phyloP scores from a whole-genome alignment of 768 basidiomycete genomes.

The Trametes villosa region DNA sequence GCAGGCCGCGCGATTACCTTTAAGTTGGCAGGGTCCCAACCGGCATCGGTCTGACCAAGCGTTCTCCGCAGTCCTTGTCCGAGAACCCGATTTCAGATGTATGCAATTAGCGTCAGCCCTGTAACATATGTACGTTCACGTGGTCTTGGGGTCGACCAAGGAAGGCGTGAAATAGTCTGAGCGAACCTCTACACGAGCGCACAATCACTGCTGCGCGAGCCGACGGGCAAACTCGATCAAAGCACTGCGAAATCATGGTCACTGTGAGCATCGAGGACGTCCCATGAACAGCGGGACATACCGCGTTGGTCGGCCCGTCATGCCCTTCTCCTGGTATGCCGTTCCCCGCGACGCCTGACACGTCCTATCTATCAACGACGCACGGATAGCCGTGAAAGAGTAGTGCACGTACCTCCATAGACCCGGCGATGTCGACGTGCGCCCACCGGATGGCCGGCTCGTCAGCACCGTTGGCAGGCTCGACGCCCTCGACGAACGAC shows the following conservation, averaged over 20 bases:
- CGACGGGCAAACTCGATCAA: slow-evolving; percentile 16
- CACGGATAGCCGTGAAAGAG: slow-evolving; percentile 19
- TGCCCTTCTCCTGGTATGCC: slow-evolving; percentile 71
- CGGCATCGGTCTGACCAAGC: too few species aligned
- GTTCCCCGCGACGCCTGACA: slow-evolving; percentile 56
- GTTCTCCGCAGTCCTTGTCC: too few species aligned
- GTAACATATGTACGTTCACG: too few species aligned
- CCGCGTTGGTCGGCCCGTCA: slow-evolving; percentile 84
- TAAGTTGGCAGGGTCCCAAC: too few species aligned
- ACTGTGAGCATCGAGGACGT: background rate
- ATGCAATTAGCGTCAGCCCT: too few species aligned
- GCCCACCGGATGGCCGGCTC: slow-evolving; percentile 73
- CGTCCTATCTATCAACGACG: background rate
- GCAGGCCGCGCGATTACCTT: too few species aligned
- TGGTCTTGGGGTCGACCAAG: too few species aligned
- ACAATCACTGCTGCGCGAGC: slow-evolving; percentile 5
- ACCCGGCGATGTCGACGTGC: slow-evolving; percentile 82
- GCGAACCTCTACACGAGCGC: too few species aligned
- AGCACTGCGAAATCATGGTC: background rate
- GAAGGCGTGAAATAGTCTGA: too few species aligned
- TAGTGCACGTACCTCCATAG: slow-evolving; percentile 60
- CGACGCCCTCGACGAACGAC: slow-evolving; percentile 77
- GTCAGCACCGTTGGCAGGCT: slow-evolving; percentile 58
- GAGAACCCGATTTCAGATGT: too few species aligned
- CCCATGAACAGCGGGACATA: slow-evolving; percentile 43